A percentile compares a stretch with the other conserved stretches of the same genome.
phyloP scores from a whole-genome alignment of 495 filamentous ascomycete species.

The Endocarpon pusillum region DNA sequence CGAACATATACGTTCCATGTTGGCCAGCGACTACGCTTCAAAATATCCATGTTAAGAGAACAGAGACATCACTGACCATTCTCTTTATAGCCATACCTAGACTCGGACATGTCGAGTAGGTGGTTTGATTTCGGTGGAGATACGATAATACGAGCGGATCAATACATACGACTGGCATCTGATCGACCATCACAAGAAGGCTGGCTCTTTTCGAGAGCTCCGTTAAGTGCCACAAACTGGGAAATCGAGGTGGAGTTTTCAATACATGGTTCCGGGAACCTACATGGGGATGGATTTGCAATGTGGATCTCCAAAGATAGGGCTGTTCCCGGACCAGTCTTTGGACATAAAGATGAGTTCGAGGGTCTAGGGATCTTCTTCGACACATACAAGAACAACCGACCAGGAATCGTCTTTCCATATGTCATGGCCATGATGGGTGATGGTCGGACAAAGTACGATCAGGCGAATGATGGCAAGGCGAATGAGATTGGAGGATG shows the following conservation, averaged over 20 bases:
- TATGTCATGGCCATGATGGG: slow-evolving; percentile 98
- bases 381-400: slow-evolving; percentile 99
- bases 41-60: not conserved
- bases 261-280: slow-evolving; percentile 61
- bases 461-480: slow-evolving; percentile 91
- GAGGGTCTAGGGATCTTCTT: slow-evolving; percentile 94
- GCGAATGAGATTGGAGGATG: slow-evolving; percentile 84
- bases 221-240: slow-evolving; percentile 97
- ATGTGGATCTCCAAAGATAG: slow-evolving; percentile 97
- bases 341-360: slow-evolving; percentile 74
- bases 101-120: slow-evolving; percentile 95
- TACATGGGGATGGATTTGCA: slow-evolving; percentile 95
- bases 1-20: not conserved
- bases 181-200: slow-evolving; percentile 80
- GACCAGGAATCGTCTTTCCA: slow-evolving; percentile 86
- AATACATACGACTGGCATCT: slow-evolving; percentile 82
- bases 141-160: slow-evolving; percentile 81
- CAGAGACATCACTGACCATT: not conserved
- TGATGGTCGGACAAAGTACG: slow-evolving; percentile 76
- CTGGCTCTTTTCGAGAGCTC: slow-evolving; percentile 85
- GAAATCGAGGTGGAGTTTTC: slow-evolving; percentile 96
- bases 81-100: slow-evolving; percentile 66
- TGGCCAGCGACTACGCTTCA: not conserved
- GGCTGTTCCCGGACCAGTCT: slow-evolving; percentile 64
- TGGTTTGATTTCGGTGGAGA: slow-evolving; percentile 99